Evolutionary conservation across 192 early-diverging fungal genomes (phyloP).

Genomic region (Diversispora epigaea): DNA sequence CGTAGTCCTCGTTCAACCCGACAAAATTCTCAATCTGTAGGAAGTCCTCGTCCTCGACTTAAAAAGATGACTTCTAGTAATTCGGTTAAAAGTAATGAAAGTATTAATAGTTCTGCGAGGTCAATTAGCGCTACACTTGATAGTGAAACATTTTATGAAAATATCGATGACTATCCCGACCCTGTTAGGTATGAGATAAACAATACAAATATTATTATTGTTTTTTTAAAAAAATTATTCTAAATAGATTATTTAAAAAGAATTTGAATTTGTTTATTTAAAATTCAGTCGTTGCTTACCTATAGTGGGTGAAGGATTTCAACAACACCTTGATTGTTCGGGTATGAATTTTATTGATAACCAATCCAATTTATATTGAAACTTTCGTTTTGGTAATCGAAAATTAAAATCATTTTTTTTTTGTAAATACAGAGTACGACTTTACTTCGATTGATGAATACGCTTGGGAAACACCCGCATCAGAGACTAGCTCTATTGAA

Average conservation of each 20-base stretch:
- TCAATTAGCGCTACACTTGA: neutral
- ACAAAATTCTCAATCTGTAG: neutral
- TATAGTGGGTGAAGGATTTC: neutral
- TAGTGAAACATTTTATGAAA: neutral
- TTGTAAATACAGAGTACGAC: constrained; percentile 25
- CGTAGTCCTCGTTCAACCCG: neutral
- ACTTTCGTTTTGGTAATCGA: neutral
- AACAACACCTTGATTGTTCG: neutral
- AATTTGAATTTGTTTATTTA: neutral
- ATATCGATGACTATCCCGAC: neutral
- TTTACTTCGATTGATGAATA: constrained; percentile 45
- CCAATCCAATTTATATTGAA: no score
- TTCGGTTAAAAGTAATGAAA: neutral
- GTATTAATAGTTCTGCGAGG: neutral
- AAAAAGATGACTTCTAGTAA: neutral
- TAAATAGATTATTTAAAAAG: neutral
- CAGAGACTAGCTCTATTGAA: constrained; percentile 34
- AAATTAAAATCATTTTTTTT: neutral
- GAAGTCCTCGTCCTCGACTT: neutral
- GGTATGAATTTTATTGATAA: neutral
- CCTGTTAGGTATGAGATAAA: neutral
- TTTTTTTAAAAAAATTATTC: neutral
- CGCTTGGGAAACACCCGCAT: constrained; percentile 41
- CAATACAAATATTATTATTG: neutral
- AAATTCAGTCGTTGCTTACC: neutral